Evolutionary conservation across 331 rosid species (phyloP), one percentile per base, ranked within the genome.

Genomic region (Pyracantha coccinea): DNA sequence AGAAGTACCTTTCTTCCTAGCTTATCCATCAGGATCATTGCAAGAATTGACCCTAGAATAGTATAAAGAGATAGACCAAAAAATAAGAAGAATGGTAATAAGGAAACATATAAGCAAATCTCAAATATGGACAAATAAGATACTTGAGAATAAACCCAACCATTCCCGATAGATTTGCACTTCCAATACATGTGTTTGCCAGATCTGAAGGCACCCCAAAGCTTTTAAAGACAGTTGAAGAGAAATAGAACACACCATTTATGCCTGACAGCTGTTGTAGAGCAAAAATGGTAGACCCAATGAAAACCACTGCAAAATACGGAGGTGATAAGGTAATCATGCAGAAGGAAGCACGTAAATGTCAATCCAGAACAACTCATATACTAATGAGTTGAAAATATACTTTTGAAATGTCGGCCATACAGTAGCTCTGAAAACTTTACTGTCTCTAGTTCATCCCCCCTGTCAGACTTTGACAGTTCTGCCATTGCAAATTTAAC

Each of bases 251-350:
- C 33, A 95, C 90, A 79, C 97, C 99, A 47, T 95, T 95, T 89
- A 95, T 92, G 86, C 99, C 99, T 82, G 99, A 92, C 73, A 95
- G 97, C 92, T 95, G 99, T 95, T 92, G 99, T 85, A 95, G 89
- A 89, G 97, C 99, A 92, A 89, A 95, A 69, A 95, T 94, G 87
- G 96, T 76, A 86, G 97, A 95, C 73, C 99, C 99, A 85, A 95
- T 89, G 90, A 90, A 92, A 92, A 95, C 96, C 88, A 92, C 99
- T 95, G 99, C 99, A 92, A 95, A 90, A 95, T 32, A 57, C 65
- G 59, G 60, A 76, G 59, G 64, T 10, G 28, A 66, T 66, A 47
- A 81, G 85, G 86, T 81, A 84, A 79, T 68, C 77, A 74, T 86
- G 83, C 85, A 88, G 80, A 88, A 76, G 80, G 74, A 78, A 53